Percentiles rank a stretch among this genome's conserved stretches.
Evolutionary conservation across 495 filamentous ascomycete genomes (phyloP).

Genomic region (Tuber magnatum): DNA sequence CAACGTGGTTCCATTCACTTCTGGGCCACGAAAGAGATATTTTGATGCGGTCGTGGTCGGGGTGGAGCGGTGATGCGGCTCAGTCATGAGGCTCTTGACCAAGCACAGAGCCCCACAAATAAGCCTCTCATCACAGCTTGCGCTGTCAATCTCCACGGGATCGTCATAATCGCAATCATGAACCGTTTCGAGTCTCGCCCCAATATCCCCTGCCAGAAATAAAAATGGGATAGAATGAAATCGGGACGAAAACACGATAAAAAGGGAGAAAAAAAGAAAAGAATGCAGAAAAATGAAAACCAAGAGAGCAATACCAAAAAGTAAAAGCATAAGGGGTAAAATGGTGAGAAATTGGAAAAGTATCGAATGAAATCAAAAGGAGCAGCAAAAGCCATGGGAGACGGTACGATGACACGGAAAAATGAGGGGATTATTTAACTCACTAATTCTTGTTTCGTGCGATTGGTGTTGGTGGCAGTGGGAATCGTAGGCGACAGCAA

Average conservation of each 20-base stretch:
- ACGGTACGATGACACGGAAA: neutral
- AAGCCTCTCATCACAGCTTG: slow-evolving; percentile 17
- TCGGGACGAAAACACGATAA: slow-evolving; percentile 14
- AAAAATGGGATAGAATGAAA: slow-evolving; percentile 19
- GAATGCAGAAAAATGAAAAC: neutral
- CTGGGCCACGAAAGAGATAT: slow-evolving; percentile 25
- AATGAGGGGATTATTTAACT: slow-evolving; percentile 10
- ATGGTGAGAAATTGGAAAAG: too few species aligned
- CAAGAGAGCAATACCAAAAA: neutral
- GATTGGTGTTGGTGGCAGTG: slow-evolving; percentile 17
- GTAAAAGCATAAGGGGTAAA: neutral
- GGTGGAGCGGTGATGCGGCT: slow-evolving; percentile 32
- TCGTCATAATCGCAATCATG: slow-evolving; percentile 31
- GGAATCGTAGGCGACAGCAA: slow-evolving; percentile 19
- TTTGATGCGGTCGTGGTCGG: slow-evolving; percentile 23
- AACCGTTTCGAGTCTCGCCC: slow-evolving; percentile 20
- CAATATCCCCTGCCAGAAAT: slow-evolving; percentile 7
- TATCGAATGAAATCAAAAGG: neutral
- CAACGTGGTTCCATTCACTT: slow-evolving; percentile 37
- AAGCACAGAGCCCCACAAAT: slow-evolving; percentile 37
- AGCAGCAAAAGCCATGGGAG: neutral
- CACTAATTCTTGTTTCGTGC: slow-evolving; percentile 34
- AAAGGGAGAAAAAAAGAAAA: neutral
- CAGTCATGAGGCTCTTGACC: slow-evolving; percentile 35
- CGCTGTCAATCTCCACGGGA: slow-evolving; percentile 28